A percentile compares a stretch with the other conserved stretches of the same genome.
phyloP scores from a whole-genome alignment of 2,329 filamentous ascomycete genomes.

The Cyclaneusma minus region DNA sequence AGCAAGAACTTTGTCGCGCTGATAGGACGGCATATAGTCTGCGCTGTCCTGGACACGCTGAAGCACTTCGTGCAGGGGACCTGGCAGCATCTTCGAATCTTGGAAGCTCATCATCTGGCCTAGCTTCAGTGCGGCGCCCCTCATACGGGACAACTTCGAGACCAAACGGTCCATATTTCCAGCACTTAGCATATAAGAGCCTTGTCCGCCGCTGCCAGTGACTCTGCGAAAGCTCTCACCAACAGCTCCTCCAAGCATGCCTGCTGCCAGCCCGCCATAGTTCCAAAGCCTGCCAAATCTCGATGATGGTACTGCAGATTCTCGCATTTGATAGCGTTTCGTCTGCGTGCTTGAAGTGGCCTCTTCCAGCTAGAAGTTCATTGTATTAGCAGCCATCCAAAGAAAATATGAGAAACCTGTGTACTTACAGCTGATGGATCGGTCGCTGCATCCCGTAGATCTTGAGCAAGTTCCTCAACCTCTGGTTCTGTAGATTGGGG shows the following conservation, averaged over 20 bases:
- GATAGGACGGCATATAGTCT: slow-evolving; percentile 94
- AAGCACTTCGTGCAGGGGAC: slow-evolving; percentile 72
- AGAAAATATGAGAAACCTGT: slow-evolving; percentile 5
- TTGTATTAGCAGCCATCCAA: slow-evolving; percentile 26
- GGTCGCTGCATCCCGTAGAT: slow-evolving; percentile 27
- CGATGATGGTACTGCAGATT: slow-evolving; percentile 82
- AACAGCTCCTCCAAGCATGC: slow-evolving; percentile 87
- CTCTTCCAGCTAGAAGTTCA: slow-evolving; percentile 10
- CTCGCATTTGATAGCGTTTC: slow-evolving; percentile 53
- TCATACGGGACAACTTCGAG: slow-evolving; percentile 85
- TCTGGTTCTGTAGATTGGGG: slow-evolving; percentile 10
- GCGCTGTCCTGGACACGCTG: slow-evolving; percentile 92
- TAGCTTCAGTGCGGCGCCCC: slow-evolving; percentile 89
- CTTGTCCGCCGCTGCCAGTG: slow-evolving; percentile 50
- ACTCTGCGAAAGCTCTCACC: slow-evolving; percentile 71
- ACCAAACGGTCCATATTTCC: slow-evolving; percentile 89
- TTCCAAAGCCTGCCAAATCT: slow-evolving; percentile 84
- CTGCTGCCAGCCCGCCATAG: slow-evolving; percentile 81
- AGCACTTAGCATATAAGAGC: slow-evolving; percentile 76
- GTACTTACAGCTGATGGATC: slow-evolving; percentile 12
- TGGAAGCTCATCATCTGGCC: slow-evolving; percentile 98
- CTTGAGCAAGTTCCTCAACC: slow-evolving; percentile 27
- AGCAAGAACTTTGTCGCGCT: slow-evolving; percentile 70
- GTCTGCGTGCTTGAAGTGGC: slow-evolving; percentile 12
- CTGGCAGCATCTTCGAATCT: slow-evolving; percentile 87